Evolutionary conservation across 78 protist genomes (phyloP).

Genomic region (Dictyostelium firmibasis): DNA sequence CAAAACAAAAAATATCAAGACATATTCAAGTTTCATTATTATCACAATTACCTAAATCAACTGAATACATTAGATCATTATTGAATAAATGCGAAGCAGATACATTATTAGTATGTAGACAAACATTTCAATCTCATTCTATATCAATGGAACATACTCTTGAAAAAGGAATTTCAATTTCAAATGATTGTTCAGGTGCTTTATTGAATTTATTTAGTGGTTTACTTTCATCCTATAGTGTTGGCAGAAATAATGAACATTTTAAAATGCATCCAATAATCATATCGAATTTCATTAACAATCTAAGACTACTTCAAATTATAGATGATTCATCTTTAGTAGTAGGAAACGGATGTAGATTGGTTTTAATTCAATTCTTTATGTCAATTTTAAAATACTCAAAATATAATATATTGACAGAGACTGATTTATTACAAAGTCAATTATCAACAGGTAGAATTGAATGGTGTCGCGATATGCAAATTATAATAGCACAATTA

Average conservation of each 20-base stretch:
- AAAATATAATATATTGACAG: neutral
- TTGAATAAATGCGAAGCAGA: neutral
- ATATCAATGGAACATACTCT: neutral
- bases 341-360: neutral
- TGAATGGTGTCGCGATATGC: conserved; percentile 44
- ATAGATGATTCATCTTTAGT: neutral
- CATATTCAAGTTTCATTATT: conserved; percentile 25
- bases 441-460: neutral
- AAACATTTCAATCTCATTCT: neutral
- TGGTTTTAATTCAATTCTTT: neutral
- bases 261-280: neutral
- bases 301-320: conserved; percentile 7
- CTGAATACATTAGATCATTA: neutral
- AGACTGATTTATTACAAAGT: neutral
- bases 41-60: neutral
- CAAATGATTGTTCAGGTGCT: neutral
- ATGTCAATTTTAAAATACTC: neutral
- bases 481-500: neutral
- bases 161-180: neutral
- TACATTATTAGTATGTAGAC: conserved; percentile 9
- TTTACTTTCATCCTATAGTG: neutral
- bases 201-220: neutral
- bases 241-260: neutral
- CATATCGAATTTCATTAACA: neutral
- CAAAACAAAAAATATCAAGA: neutral